Conservation (phyloP, 495 filamentous ascomycete genomes). For the Xylaria castorea region DNA sequence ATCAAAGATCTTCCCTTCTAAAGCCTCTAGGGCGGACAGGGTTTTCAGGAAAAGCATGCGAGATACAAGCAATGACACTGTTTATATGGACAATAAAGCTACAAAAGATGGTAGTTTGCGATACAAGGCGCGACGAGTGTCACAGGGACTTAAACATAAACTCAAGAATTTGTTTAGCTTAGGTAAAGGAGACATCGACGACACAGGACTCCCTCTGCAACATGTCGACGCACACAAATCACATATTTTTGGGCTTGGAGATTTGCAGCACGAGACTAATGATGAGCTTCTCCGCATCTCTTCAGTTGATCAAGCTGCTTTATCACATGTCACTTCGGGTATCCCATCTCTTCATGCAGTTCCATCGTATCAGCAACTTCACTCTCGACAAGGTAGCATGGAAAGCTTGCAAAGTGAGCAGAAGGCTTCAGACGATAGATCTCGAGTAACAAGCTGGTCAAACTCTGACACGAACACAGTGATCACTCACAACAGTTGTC, state of each 20-base stretch:
- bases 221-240: slow-evolving; percentile 58
- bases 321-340: slow-evolving; percentile 52
- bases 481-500: slow-evolving; percentile 46
- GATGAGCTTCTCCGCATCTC: slow-evolving; percentile 36
- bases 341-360: slow-evolving; percentile 49
- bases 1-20: slow-evolving; percentile 56
- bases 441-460: slow-evolving; percentile 79
- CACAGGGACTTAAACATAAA: slow-evolving; percentile 65
- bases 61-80: slow-evolving; percentile 32
- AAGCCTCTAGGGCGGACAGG: slow-evolving; percentile 55
- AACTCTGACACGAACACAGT: slow-evolving; percentile 61
- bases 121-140: slow-evolving; percentile 64
- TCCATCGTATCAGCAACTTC: slow-evolving; percentile 47
- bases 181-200: slow-evolving; percentile 47
- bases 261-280: slow-evolving; percentile 29
- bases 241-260: slow-evolving; percentile 48
- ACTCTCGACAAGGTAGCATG: slow-evolving; percentile 57
- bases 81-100: slow-evolving; percentile 32
- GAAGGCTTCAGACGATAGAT: slow-evolving; percentile 60
- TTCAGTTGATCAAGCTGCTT: slow-evolving; percentile 40
- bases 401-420: slow-evolving; percentile 58
- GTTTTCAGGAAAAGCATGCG: slow-evolving; percentile 46
- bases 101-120: slow-evolving; percentile 51
- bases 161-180: slow-evolving; percentile 66
- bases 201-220: slow-evolving; percentile 53